Conservation (phyloP, 2,329 filamentous ascomycete genomes). For the Sordariomycetes sp. region DNA sequence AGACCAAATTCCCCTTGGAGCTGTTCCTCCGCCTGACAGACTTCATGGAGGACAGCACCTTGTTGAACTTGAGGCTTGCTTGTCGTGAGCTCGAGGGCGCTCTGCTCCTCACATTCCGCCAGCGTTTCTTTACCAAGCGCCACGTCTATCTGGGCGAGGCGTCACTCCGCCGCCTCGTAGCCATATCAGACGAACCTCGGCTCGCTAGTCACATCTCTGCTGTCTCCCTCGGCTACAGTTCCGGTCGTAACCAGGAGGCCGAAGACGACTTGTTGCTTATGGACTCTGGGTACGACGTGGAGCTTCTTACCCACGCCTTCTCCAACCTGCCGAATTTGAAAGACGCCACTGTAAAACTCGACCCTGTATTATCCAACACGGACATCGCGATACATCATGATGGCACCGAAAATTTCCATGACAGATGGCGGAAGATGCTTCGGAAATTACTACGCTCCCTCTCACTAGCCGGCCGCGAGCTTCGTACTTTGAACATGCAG, state of each 20-base stretch:
- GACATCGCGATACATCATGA: too few species aligned
- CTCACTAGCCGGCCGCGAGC: background rate
- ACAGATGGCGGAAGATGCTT: background rate
- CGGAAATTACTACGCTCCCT: background rate
- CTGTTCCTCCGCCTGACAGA: conserved; percentile 2
- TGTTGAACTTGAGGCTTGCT: background rate
- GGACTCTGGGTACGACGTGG: background rate
- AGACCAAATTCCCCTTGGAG: conserved; percentile 3
- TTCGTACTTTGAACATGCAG: background rate
- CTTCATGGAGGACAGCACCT: background rate
- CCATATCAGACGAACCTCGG: background rate
- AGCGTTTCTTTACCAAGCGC: conserved; percentile 3
- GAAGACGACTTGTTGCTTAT: background rate
- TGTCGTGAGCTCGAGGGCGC: conserved; percentile 1
- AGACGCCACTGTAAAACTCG: background rate
- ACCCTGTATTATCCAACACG: background rate
- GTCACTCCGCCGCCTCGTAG: background rate
- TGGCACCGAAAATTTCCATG: background rate
- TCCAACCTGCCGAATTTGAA: background rate
- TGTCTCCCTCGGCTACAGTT: background rate
- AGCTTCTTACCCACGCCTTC: background rate
- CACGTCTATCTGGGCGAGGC: background rate
- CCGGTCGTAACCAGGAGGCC: background rate
- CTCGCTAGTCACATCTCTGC: background rate
- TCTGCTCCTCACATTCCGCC: background rate